Base-by-base conservation (phyloP, 192 early-diverging fungal species). In the Coemansia sp. region DNA sequence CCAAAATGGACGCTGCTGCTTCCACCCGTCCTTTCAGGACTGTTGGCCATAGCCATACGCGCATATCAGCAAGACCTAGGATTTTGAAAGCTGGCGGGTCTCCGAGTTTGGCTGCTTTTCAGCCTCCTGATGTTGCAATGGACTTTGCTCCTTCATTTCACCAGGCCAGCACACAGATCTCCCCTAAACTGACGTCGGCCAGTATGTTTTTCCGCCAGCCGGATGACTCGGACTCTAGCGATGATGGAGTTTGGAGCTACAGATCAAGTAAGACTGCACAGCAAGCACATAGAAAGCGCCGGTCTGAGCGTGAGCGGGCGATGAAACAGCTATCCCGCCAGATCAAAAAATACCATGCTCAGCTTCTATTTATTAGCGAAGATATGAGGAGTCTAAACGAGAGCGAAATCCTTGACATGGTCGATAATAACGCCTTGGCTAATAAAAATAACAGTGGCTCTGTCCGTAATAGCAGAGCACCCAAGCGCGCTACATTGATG, bases 331-430 rank as follows among this genome's bases (percentile, higher is more conserved):
- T 81, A 40, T 72, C 79, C 4, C 70, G 64, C 5, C 74, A 72
- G 64, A 81, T 81, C 38, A 72, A 67, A 68, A 63, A 67, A 46
- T 76, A 73, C 58, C 79, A 81, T 19, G 70, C 70, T 17, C 74
- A 76, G 67, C 68, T 81, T 11, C 49, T 72, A 19, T 70, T 76
- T 57, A 68, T 81, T 25, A 64, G 74, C 37, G 71, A 48, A 7
- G 79, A 81, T 48, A 42, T 81, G 67, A 58, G 49, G 5, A 69
- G 71, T 40, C 69, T 72, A 14, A 68, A 72, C 37, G 54, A 59
- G 38, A 76, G 79, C 42, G 79, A 68, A 6, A 46, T 72, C 14
- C 68, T 81, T n/a, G 63, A 42, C 17, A 45, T 38, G 1, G 51
- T 22, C 44, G 12, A 59, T 19, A 9, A 39, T 8, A 16, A 59